Evolutionary conservation across 805 yeast genomes (phyloP).

Genomic region (Cyberlindnera euphorbiae): DNA sequence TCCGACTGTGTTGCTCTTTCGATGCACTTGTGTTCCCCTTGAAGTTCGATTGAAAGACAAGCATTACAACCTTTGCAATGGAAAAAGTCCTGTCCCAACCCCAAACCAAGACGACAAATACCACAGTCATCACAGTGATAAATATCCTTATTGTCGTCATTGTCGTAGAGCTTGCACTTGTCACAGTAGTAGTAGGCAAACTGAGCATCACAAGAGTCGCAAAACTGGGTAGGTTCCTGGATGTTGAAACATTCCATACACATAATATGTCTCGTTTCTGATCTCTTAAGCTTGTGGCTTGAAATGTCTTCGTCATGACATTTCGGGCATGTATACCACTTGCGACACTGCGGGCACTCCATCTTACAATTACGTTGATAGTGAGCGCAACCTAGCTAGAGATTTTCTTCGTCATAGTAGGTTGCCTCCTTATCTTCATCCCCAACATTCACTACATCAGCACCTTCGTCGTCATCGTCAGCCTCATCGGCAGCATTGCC

Average conservation of each 20-base stretch:
- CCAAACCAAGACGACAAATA: slow-evolving; percentile 85
- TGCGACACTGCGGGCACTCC: slow-evolving; percentile 69
- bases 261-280: slow-evolving; percentile 59
- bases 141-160: slow-evolving; percentile 72
- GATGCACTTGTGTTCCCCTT: slow-evolving; percentile 75
- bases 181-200: slow-evolving; percentile 76
- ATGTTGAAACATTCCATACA: slow-evolving; percentile 79
- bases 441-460: slow-evolving; percentile 33
- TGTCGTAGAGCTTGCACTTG: slow-evolving; percentile 77
- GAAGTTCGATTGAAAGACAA: slow-evolving; percentile 76
- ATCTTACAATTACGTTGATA: slow-evolving; percentile 80
- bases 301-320: slow-evolving; percentile 69
- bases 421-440: slow-evolving; percentile 45
- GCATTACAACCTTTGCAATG: slow-evolving; percentile 90
- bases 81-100: slow-evolving; percentile 82
- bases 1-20: slow-evolving; percentile 85
- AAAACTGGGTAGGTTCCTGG: slow-evolving; percentile 67
- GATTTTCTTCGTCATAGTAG: slow-evolving; percentile 39
- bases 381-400: slow-evolving; percentile 71
- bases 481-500: slow-evolving; percentile 20
- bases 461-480: slow-evolving; percentile 13
- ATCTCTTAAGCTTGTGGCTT: slow-evolving; percentile 55
- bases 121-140: slow-evolving; percentile 94
- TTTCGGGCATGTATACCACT: slow-evolving; percentile 78
- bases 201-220: slow-evolving; percentile 60